phyloP scores from a whole-genome alignment of 73 alveolate species.

The Symbiodinium pilosum region DNA sequence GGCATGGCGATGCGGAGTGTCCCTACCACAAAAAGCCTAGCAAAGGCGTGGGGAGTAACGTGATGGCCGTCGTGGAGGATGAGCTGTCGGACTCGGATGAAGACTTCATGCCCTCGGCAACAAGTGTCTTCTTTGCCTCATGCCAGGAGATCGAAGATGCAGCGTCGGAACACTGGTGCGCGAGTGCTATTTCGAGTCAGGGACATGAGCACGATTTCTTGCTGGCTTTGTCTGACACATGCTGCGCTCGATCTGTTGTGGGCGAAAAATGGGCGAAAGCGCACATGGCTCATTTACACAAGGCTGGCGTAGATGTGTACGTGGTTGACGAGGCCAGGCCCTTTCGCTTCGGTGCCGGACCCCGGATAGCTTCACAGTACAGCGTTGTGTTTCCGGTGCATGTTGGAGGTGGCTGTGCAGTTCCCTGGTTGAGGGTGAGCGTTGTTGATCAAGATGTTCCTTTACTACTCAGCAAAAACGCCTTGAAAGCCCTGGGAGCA shows the following conservation, averaged over 20 bases:
- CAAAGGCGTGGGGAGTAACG: neutral
- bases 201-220: neutral
- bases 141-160: neutral
- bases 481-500: neutral
- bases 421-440: neutral
- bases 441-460: neutral
- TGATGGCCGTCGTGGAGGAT: neutral
- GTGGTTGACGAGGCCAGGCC: neutral
- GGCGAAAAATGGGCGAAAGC: neutral
- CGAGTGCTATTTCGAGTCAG: neutral
- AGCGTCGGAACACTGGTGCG: neutral
- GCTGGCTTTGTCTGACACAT: neutral
- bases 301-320: neutral
- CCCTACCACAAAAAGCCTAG: neutral
- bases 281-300: neutral
- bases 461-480: neutral
- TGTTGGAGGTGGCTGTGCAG: neutral
- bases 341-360: constrained; percentile 13
- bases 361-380: neutral
- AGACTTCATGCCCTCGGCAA: no score
- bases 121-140: neutral
- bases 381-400: neutral
- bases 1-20: constrained; percentile 7
- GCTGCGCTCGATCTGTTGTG: neutral
- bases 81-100: neutral